Base-by-base conservation (phyloP, 306 rosid genomes). In the Cicer bijugum region DNA sequence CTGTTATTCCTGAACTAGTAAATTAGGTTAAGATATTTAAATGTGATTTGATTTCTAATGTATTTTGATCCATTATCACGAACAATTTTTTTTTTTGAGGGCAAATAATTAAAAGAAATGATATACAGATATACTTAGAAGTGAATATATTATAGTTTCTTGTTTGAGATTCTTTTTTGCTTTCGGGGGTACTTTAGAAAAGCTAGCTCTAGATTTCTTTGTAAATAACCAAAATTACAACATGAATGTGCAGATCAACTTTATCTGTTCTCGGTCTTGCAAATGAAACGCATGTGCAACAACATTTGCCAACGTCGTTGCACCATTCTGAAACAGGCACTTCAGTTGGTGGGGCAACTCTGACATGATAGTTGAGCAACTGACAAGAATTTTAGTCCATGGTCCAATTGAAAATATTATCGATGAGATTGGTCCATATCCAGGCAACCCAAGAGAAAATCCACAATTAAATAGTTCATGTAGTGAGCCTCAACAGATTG, bases 261-360 rank as follows among this genome's bases (percentile, higher is more conserved):
- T 85, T 92, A 67, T 85, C 82, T 11, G 85, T 88, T 77, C 92
- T 92, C 33, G 94, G 94, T 75, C 89, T 92, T 43, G 83, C 85
- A 48, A 88, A 83, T 69, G 94, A 92, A 75, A 77, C 72, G n/a
- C 85, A 78, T 38, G 11, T 39, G 75, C 94, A 92, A 78, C 90
- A 71, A n/a, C 87, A 84, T 74, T 72, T 66, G 55, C 53, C 91
- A 19, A 61, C 84, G 9, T 59, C 89, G 8, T 77, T 89, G 63
- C 84, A 81, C 52, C 68, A 88, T 40, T 69, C 93, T 17, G 97
- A 92, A 50, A 76, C 90, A 20, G 81, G 83, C 82, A 83, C 93
- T 66, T 88, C 90, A 16, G 88, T 91, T 85, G 82, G 78, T 0
- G 97, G 96, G 74, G 86, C 93, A 58, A 85, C 93, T 51, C 75